Evolutionary conservation across 2,329 filamentous ascomycete genomes (phyloP).

Genomic region (Fusarium musae): DNA sequence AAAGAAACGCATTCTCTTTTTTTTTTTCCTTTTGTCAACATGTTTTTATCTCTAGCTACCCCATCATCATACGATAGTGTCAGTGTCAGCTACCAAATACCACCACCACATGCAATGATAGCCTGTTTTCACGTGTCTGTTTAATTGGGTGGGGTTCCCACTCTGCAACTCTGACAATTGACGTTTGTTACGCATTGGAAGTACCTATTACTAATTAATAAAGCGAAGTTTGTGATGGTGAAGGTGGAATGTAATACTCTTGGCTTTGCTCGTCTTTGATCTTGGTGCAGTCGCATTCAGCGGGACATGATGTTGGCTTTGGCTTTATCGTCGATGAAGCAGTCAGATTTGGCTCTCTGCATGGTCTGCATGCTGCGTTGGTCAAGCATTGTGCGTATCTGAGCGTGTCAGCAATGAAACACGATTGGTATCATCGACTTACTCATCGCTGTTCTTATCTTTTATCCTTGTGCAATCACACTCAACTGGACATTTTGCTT

Average conservation of each 20-base stretch:
- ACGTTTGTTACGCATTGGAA: constrained; percentile 51
- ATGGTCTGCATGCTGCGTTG: constrained; percentile 41
- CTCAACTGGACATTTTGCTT: constrained; percentile 19
- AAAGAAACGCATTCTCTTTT: background rate
- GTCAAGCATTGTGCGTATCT: constrained; percentile 48
- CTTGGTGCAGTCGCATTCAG: constrained; percentile 39
- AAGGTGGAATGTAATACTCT: constrained; percentile 35
- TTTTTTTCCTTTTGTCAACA: background rate
- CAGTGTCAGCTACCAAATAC: constrained; percentile 12
- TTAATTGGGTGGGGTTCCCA: background rate
- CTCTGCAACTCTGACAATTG: constrained; percentile 39
- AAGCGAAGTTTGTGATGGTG: background rate
- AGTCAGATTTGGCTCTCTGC: constrained; percentile 32
- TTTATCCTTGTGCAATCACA: constrained; percentile 46
- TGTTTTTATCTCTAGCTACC: background rate
- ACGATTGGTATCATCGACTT: background rate
- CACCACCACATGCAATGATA: constrained; percentile 5
- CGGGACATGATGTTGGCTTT: constrained; percentile 4
- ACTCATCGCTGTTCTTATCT: constrained; percentile 43
- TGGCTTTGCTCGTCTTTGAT: constrained; percentile 44
- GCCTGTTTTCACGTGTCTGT: background rate
- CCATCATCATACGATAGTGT: background rate
- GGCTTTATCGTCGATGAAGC: constrained; percentile 2
- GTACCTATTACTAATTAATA: constrained; percentile 38
- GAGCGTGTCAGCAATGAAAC: background rate